These are phyloP conservation scores for Mycena alexandri DNA, from an alignment of 768 basidiomycete genomes.

Conservation along the genomic window DNA sequence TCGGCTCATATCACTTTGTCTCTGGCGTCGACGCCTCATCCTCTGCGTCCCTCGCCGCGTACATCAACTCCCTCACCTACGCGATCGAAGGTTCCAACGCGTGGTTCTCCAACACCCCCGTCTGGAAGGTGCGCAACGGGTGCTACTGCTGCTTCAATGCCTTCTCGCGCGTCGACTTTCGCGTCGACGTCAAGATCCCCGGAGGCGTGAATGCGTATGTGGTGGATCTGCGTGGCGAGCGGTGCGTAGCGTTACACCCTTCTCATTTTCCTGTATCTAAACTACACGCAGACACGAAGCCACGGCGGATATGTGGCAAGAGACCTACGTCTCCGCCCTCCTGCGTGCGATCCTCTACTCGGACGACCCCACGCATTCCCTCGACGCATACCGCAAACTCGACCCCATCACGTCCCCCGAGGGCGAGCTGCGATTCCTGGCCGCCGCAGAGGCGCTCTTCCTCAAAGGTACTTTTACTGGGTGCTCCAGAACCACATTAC, in stretches of 20 bases:
- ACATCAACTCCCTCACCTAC: conserved; percentile 98
- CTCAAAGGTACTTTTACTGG: conserved; percentile 70
- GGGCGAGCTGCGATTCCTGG: conserved; percentile 90
- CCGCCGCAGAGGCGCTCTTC: conserved; percentile 91
- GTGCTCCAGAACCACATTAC: not conserved
- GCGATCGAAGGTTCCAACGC: conserved; percentile 90
- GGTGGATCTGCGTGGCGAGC: conserved; percentile 93
- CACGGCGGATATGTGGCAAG: conserved; percentile 94
- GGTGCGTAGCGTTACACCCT: conserved; percentile 62
- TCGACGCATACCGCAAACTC: conserved; percentile 95
- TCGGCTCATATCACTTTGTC: conserved; percentile 96
- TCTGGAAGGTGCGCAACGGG: conserved; percentile 94
- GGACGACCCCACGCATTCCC: conserved; percentile 90
- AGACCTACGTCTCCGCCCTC: conserved; percentile 95
- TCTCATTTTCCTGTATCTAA: conserved; percentile 1
- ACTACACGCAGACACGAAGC: conserved; percentile 79
- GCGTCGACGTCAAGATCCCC: conserved; percentile 98
- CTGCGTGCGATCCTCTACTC: conserved; percentile 94
- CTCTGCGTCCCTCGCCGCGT: conserved; percentile 96
- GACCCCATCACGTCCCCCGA: conserved; percentile 94
- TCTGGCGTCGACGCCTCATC: conserved; percentile 99
- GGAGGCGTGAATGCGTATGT: conserved; percentile 96
- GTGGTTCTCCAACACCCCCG: conserved; percentile 89
- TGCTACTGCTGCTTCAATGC: conserved; percentile 99
- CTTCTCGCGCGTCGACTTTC: conserved; percentile 95